phyloP scores from a whole-genome alignment of 2,329 filamentous ascomycete species.

The Blastomyces emzantsi region DNA sequence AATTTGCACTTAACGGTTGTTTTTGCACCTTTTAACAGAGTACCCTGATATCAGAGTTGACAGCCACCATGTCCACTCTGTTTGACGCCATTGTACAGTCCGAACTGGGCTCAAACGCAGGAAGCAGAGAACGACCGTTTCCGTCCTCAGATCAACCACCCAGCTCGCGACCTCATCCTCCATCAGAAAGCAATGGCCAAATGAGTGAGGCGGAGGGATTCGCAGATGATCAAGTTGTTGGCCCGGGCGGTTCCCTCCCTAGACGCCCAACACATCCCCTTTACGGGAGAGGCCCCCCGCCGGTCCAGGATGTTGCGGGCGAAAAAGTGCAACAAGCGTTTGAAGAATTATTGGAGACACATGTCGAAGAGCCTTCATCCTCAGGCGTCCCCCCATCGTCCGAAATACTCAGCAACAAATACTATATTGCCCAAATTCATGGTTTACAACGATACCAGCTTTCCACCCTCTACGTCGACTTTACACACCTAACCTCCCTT shows the following conservation, averaged over 20 bases:
- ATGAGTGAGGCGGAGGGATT: constrained; percentile 51
- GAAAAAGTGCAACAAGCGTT: constrained; percentile 55
- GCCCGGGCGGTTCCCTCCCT: constrained; percentile 42
- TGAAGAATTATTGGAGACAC: constrained; percentile 55
- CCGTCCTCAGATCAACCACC: constrained; percentile 35
- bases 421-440: constrained; percentile 58
- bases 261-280: constrained; percentile 42
- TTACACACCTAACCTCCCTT: constrained; percentile 66
- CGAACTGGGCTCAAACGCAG: constrained; percentile 30
- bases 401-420: constrained; percentile 51
- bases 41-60: not conserved
- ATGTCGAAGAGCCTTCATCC: constrained; percentile 47
- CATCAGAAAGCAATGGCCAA: constrained; percentile 42
- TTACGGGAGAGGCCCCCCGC: constrained; percentile 45
- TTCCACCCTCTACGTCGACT: constrained; percentile 59
- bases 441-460: constrained; percentile 53
- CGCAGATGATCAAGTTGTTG: constrained; percentile 54
- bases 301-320: constrained; percentile 52
- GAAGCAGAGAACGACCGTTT: constrained; percentile 23
- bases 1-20: not conserved
- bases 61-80: constrained; percentile 31
- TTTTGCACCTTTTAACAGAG: not conserved
- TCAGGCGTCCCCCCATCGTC: constrained; percentile 47
- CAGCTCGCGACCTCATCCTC: constrained; percentile 46
- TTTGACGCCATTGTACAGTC: constrained; percentile 37